Percentiles rank a stretch among this genome's conserved stretches.
phyloP scores from a whole-genome alignment of 345 rosid genomes.

The Eucalyptus erythrocorys region DNA sequence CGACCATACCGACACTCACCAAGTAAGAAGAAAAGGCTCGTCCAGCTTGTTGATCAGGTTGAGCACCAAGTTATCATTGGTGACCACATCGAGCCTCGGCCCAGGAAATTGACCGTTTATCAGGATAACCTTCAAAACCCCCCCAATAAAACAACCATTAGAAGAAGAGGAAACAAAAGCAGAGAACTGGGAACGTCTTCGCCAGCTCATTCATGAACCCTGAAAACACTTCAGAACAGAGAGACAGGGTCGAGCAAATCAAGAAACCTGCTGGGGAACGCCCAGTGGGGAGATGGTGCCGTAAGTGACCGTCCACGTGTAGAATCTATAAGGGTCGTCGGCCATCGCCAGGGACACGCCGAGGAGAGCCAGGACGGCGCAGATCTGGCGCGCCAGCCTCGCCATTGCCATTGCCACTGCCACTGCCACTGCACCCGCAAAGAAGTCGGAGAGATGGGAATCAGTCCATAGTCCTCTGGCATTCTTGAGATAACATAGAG shows the following conservation, averaged over 20 bases:
- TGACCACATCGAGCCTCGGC: conserved; percentile 84
- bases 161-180: not conserved
- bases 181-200: not conserved
- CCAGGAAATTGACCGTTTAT: conserved; percentile 98
- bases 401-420: not conserved
- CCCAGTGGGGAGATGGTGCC: conserved; percentile 76
- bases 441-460: not conserved
- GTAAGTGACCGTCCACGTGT: conserved; percentile 86
- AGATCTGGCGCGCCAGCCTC: not conserved
- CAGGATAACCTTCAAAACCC: conserved; percentile 58
- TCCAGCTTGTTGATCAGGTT: conserved; percentile 92
- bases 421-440: not conserved
- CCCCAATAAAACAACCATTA: not conserved
- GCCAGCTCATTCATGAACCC: not conserved
- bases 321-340: conserved; percentile 71
- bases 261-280: conserved; percentile 74
- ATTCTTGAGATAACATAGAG: not conserved
- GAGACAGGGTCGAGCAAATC: not conserved
- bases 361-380: conserved; percentile 27
- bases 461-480: not conserved
- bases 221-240: not conserved
- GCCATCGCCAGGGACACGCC: conserved; percentile 34
- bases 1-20: conserved; percentile 17
- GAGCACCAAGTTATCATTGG: conserved; percentile 83
- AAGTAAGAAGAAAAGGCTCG: conserved; percentile 87